These are phyloP conservation scores for Aspergillus olivimuriae DNA, from an alignment of 495 filamentous ascomycete genomes.

Conservation along the genomic window DNA sequence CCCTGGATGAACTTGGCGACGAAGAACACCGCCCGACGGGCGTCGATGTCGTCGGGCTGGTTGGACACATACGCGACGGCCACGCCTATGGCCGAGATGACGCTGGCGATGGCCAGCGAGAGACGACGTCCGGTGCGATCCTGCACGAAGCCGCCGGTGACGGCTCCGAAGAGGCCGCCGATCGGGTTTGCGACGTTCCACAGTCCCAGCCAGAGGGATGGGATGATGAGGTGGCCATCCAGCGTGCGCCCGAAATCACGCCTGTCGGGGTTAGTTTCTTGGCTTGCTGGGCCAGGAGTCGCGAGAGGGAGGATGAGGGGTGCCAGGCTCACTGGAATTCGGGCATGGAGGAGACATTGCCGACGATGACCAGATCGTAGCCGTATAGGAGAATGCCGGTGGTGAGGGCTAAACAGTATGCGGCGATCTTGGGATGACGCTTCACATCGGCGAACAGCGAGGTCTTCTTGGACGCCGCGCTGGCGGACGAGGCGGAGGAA, in stretches of 20 bases:
- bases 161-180: conserved; percentile 36
- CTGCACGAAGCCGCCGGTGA: conserved; percentile 32
- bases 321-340: conserved; percentile 26
- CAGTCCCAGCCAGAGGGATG: conserved; percentile 40
- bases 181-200: conserved; percentile 37
- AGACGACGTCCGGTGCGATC: conserved; percentile 35
- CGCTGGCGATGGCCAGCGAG: conserved; percentile 25
- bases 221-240: conserved; percentile 35
- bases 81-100: conserved; percentile 34
- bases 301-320: background rate
- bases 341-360: conserved; percentile 39
- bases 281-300: background rate
- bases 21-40: conserved; percentile 26
- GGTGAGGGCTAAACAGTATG: conserved; percentile 25
- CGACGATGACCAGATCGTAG: conserved; percentile 45
- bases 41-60: conserved; percentile 17
- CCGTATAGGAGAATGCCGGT: conserved; percentile 39
- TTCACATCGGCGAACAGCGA: conserved; percentile 5
- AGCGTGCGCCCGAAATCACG: conserved; percentile 27
- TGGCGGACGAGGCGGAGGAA: background rate
- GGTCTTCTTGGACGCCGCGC: background rate
- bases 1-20: conserved; percentile 34
- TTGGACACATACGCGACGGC: conserved; percentile 30
- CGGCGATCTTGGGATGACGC: conserved; percentile 17
- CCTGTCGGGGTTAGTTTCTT: conserved; percentile 15